A percentile compares a stretch with the other conserved stretches of the same genome.
Conservation (phyloP, 2,329 filamentous ascomycete species). For the Rhexocercosporidium sp. region DNA sequence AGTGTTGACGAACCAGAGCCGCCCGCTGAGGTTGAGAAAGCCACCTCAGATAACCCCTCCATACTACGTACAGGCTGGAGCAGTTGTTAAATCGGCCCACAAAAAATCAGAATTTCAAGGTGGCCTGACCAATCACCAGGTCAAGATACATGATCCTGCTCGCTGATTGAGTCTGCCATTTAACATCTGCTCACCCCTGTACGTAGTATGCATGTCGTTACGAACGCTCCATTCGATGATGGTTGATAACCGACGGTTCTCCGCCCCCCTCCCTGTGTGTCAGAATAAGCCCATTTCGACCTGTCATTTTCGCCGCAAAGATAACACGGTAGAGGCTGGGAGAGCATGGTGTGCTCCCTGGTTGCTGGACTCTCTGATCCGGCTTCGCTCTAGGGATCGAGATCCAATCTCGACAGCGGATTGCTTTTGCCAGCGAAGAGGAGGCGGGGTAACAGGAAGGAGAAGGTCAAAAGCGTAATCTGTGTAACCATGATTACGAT, state of each 20-base stretch:
- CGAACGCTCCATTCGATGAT: conserved; percentile 6
- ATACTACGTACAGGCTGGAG: background rate
- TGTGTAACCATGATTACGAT: background rate
- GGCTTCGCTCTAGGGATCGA: background rate
- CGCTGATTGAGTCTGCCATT: too few species aligned
- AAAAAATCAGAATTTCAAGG: too few species aligned
- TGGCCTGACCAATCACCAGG: too few species aligned
- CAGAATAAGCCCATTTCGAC: conserved; percentile 1
- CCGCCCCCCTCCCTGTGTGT: background rate
- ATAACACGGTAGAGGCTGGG: background rate
- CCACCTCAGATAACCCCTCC: background rate
- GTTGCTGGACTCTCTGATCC: conserved; percentile 9
- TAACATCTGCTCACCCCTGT: too few species aligned
- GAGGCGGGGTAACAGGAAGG: background rate
- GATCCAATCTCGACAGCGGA: background rate
- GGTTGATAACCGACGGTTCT: conserved; percentile 2
- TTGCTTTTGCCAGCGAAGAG: background rate
- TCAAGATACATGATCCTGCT: too few species aligned
- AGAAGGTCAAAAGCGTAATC: background rate
- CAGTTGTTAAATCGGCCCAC: too few species aligned
- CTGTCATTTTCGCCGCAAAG: conserved; percentile 14
- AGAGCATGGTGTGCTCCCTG: conserved; percentile 9
- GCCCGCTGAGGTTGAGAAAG: background rate
- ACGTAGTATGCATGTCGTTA: background rate
- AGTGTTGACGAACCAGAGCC: conserved; percentile 5